Base-by-base conservation (phyloP, 208 protist species). In the Wallacemonas sp. region DNA sequence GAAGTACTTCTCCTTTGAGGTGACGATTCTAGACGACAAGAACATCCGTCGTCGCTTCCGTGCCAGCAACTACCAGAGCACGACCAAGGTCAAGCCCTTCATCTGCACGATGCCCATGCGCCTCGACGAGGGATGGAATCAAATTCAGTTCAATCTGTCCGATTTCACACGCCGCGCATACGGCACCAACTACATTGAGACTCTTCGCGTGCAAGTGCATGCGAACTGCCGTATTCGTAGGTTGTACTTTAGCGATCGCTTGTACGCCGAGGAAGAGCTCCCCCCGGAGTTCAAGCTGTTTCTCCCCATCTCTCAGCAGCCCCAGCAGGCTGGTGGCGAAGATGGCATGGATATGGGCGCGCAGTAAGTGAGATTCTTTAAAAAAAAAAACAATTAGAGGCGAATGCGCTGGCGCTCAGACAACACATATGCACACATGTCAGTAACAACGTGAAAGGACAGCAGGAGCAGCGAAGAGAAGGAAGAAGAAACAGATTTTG, bases 101-200 rank as follows among this genome's bases (percentile, higher is more conserved):
- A 99, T 99, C 62, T 99, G 98, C 85, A 99, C 98, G 12, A 99
- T 99, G 97, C 99, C 99, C 8, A 98, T 99, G 97, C 86, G 97
- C 9, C 86, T 99, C 0, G 98, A 99, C 61, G 98, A 98, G 76
- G 98, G 98, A 6, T 99, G 98, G 98, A 99, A 99, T 63, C 98
- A 99, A 68, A 99, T 99, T 62, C 98, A 99, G 83, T 99, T 99
- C 79, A 99, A 99, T 84, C 86, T 99, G 17, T 90, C 90, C n/a
- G 98, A 99, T 74, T 99, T 99, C 74, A 99, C 98, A 14, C 87
- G 96, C 6, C 88, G 93, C 36, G 98, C 98, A n/a, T 99, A 99
- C 77, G 98, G 98, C 53, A 99, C 98, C 2, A 99, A 99, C 72
- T 99, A 99, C 81, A 84, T 99, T 46, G 99, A 99, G 77, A 99